Evolutionary conservation across 2,329 filamentous ascomycete genomes (phyloP), one percentile per base, ranked within the genome.

Genomic region (Phialocephala sp.): DNA sequence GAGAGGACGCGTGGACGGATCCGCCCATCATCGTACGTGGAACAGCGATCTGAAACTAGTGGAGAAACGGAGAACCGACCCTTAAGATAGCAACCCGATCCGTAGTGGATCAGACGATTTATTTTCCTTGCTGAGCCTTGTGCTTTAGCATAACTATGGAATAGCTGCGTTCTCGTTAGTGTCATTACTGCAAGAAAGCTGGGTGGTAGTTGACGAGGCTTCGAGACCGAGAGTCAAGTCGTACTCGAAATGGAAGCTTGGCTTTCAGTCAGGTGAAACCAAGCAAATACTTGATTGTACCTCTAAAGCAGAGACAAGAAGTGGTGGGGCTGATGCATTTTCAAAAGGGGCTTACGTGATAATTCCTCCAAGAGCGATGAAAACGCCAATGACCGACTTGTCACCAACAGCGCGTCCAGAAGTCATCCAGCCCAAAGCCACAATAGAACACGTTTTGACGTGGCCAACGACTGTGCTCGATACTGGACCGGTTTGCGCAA

Each of bases 391-490:
- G 24, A 87, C 75, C 5, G 83, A 83, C 74, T 81, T 85, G 72
- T 87, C 85, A 15, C 82, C 82, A 35, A 86, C 81, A 11, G 82
- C 81, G n/a, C 85, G 78, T 9, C 85, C 84, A 12, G 83, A 86
- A 0, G 79, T 80, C 63, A 80, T 78, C 87, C 87, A 90, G 36
- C 87, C 87, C 4, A 90, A 76, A 20, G 83, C 82, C n/a, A 89
- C 86, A 69, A 90, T 89, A 5, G 84, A 84, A 71, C 86, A 89
- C 0, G 87, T 90, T 77, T 90, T 90, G 41, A 88, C 79, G 71
- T 90, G 87, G 0, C 87, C 88, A 18, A 90, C 86, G 0, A 90
- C 86, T 0, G 87, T 89, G 70, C 86, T 89, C 8, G 86, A 87
- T 4, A 90, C 87, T 0, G 87, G 85, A 0, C 87, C 87, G 0